A percentile compares a stretch with the other conserved stretches of the same genome.
Conservation (phyloP, 148 eudicot species). For the Vaccinium vitisidaea region DNA sequence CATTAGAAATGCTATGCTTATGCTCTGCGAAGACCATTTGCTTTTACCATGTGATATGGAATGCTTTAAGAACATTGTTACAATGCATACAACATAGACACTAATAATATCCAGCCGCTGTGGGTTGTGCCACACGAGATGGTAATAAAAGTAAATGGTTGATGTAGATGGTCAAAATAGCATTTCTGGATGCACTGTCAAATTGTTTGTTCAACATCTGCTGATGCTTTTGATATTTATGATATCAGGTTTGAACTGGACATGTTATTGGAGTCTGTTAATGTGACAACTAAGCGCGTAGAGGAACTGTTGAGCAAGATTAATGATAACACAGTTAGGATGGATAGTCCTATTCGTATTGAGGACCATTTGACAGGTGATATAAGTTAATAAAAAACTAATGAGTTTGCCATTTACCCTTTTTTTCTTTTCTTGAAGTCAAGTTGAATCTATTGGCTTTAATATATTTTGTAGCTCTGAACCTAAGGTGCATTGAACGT, state of each 20-base stretch:
- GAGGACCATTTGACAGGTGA: conserved; percentile 57
- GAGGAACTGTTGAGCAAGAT: conserved; percentile 79
- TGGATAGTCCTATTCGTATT: conserved; percentile 56
- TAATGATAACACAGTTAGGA: conserved; percentile 43
- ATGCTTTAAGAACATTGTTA: not conserved
- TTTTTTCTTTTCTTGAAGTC: not conserved
- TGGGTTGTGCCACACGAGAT: not conserved
- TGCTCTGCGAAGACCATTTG: not conserved
- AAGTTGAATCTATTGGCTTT: conserved; percentile 17
- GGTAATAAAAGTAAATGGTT: not conserved
- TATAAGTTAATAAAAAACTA: not conserved
- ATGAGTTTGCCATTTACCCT: conserved; percentile 4
- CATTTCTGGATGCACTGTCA: not conserved
- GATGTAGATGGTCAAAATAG: not conserved
- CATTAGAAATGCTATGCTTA: not conserved
- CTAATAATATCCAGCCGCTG: not conserved
- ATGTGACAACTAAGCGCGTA: conserved; percentile 67
- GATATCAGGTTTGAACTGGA: conserved; percentile 83
- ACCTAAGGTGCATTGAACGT: conserved; percentile 90
- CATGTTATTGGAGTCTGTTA: conserved; percentile 86
- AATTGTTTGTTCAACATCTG: conserved; percentile 2
- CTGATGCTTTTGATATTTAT: conserved; percentile 9
- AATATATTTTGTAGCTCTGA: conserved; percentile 50
- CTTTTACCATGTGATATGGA: not conserved
- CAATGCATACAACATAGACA: not conserved